Evolutionary conservation across 2,329 filamentous ascomycete species (phyloP).

Genomic region (Penicillium sp.): DNA sequence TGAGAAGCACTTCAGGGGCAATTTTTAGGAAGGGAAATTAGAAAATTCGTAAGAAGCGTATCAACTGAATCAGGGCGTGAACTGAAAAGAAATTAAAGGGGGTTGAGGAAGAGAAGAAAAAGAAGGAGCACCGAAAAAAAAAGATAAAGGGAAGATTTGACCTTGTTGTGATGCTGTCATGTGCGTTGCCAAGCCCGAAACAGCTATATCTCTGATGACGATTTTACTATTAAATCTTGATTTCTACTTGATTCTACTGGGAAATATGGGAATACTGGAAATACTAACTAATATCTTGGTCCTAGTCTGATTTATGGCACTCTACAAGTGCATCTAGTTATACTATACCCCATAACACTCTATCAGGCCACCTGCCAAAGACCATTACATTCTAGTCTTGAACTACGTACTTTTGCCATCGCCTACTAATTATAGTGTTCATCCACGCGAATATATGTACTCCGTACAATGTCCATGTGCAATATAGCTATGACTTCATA

Average conservation of each 20-base stretch:
- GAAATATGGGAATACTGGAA: no score
- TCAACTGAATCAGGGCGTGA: neutral
- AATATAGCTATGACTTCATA: no score
- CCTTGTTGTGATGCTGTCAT: slow-evolving; percentile 26
- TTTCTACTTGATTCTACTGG: no score
- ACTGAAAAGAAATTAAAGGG: neutral
- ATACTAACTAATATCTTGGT: no score
- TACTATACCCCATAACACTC: no score
- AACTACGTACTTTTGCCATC: no score
- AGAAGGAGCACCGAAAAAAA: slow-evolving; percentile 10
- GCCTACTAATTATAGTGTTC: no score
- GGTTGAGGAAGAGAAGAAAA: neutral
- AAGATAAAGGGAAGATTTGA: slow-evolving; percentile 22
- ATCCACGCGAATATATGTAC: no score
- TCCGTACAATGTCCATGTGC: no score
- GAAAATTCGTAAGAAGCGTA: slow-evolving; percentile 6
- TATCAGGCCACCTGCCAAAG: no score
- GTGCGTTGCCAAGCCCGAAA: slow-evolving; percentile 24
- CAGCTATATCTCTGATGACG: neutral
- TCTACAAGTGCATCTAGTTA: no score
- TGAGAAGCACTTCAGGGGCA: neutral
- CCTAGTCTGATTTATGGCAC: neutral
- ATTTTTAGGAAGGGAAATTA: neutral
- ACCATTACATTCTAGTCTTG: no score
- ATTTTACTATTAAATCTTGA: neutral